Evolutionary conservation across 768 basidiomycete genomes (phyloP).

Genomic region (Leccinum uliginosum): DNA sequence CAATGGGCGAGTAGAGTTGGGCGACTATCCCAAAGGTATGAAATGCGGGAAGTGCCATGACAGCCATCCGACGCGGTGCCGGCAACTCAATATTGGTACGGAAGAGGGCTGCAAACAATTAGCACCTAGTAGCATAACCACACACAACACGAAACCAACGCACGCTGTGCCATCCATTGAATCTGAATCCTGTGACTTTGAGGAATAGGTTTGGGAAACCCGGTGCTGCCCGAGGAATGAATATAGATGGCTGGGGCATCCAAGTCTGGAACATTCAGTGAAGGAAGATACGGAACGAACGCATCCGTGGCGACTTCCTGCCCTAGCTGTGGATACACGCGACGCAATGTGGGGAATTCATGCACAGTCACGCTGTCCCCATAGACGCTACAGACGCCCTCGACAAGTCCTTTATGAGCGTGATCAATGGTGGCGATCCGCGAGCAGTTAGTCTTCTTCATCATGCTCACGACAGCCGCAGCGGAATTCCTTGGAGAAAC

Average conservation of each 20-base stretch:
- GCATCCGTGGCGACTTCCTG: slow-evolving; percentile 21
- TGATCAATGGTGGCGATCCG: slow-evolving; percentile 17
- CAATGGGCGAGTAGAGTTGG: slow-evolving; percentile 19
- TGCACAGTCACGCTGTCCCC: slow-evolving; percentile 5
- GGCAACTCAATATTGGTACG: slow-evolving; percentile 2
- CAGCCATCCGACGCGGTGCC: slow-evolving; percentile 15
- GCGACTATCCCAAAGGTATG: slow-evolving; percentile 20
- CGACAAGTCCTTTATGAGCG: slow-evolving; percentile 17
- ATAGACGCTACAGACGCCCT: background rate
- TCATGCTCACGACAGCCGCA: slow-evolving; percentile 31
- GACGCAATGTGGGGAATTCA: slow-evolving; percentile 17
- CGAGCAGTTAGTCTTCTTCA: slow-evolving; percentile 19
- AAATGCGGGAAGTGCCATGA: slow-evolving; percentile 27
- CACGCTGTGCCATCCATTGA: slow-evolving; percentile 36
- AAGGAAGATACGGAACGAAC: slow-evolving; percentile 17
- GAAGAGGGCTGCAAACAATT: slow-evolving; percentile 3
- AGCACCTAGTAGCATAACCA: background rate
- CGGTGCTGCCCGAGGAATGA: slow-evolving; percentile 49
- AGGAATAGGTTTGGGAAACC: slow-evolving; percentile 44
- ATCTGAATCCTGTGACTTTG: slow-evolving; percentile 31
- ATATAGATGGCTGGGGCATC: slow-evolving; percentile 41
- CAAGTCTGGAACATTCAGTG: slow-evolving; percentile 13
- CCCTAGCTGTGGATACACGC: slow-evolving; percentile 41
- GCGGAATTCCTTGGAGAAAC: slow-evolving; percentile 41
- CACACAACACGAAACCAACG: background rate